Conservation (phyloP, 2,329 filamentous ascomycete species). For the Pseudocercospora vitis region DNA sequence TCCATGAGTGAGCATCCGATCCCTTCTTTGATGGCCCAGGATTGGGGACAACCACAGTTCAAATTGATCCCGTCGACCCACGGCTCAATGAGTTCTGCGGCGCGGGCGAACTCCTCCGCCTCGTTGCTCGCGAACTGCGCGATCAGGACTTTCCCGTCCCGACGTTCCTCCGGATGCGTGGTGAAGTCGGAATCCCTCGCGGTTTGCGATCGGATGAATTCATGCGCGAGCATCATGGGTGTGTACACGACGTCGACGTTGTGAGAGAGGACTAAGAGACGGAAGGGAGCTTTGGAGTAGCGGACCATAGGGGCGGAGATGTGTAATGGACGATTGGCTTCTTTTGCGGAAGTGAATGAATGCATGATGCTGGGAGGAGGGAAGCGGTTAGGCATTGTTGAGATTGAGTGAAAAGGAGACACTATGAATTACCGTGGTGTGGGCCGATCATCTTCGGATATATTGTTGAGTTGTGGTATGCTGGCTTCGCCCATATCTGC, state of each 20-base stretch:
- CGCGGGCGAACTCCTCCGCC: slow-evolving; percentile 62
- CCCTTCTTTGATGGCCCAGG: slow-evolving; percentile 68
- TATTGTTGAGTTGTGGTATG: too few species aligned
- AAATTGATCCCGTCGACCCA: slow-evolving; percentile 66
- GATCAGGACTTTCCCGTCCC: slow-evolving; percentile 48
- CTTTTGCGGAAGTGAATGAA: slow-evolving; percentile 57
- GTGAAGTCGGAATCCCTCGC: slow-evolving; percentile 61
- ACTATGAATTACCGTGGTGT: too few species aligned
- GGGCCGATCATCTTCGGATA: too few species aligned
- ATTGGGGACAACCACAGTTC: slow-evolving; percentile 73
- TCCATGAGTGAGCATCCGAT: slow-evolving; percentile 71
- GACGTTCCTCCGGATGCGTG: slow-evolving; percentile 47
- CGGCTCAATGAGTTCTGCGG: slow-evolving; percentile 62
- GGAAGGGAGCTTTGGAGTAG: slow-evolving; percentile 61
- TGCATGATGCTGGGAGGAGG: slow-evolving; percentile 30
- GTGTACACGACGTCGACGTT: slow-evolving; percentile 68
- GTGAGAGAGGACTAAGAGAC: slow-evolving; percentile 65
- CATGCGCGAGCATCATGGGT: slow-evolving; percentile 58
- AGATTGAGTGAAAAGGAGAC: too few species aligned
- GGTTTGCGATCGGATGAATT: slow-evolving; percentile 35
- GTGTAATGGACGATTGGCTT: slow-evolving; percentile 48
- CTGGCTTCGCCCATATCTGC: background rate
- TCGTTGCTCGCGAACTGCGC: slow-evolving; percentile 67
- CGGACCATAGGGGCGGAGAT: slow-evolving; percentile 20
- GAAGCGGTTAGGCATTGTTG: too few species aligned